Evolutionary conservation across 2,329 filamentous ascomycete species (phyloP), one percentile per base, ranked within the genome.

Genomic region (Aspergillus luchuensis): DNA sequence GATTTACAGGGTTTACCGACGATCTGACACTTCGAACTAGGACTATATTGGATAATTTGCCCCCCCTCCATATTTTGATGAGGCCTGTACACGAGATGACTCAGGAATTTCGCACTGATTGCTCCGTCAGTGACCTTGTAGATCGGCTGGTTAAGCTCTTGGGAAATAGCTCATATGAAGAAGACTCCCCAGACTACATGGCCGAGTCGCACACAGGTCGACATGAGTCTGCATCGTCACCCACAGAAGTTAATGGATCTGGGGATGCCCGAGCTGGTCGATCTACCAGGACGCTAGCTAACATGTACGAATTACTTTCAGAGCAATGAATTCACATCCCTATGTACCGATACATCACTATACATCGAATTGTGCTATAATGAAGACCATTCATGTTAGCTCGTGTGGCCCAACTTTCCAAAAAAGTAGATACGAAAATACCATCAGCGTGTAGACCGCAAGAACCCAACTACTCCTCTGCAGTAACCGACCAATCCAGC

Each of bases 401-500:
- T 36, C 33, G 33, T 30, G 33, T 36, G 11, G 33, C 33, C 33
- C 33, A 11, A 36, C 33, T 13, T 13, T 13, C 10, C 33, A 36
- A 5, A 36, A 36, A 39, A 21, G 2, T 47, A n/a, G 13, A 3
- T 15, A 13, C 4, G 15, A 21, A 30, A 13, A 41, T 36, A 11
- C 39, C 25, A 25, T 36, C 65, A 80, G 61, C 83, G 78, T 23
- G 79, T 75, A 63, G 81, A 87, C 63, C 92, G 85, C 69, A 97
- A 80, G 79, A 95, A 97, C 43, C 87, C 87, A 17, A 96, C 87
- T 23, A 97, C 91, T 65, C 94, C 94, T 65, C 89, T 87, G 74
- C 91, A 96, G 74, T 95, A 97, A 15, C 92, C 92, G 11, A 96
- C 91, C 63, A 97, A 78, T 56, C 86, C 86, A 58, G 89, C 87